phyloP scores from a whole-genome alignment of 2,329 filamentous ascomycete species.

The Parastagonospora nodorum region DNA sequence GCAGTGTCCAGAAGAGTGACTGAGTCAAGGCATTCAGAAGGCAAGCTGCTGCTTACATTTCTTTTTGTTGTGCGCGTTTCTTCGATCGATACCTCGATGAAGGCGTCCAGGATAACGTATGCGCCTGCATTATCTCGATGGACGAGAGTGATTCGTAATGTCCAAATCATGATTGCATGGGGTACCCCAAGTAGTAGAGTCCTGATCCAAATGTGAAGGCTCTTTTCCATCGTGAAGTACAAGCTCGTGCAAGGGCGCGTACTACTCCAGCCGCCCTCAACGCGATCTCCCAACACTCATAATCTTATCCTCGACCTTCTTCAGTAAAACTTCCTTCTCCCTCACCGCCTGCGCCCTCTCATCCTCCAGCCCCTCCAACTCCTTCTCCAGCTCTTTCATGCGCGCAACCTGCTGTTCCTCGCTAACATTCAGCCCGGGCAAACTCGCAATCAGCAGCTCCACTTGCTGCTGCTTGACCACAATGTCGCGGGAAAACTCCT shows the following conservation, averaged over 20 bases:
- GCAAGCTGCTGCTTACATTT: not conserved
- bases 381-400: slow-evolving; percentile 51
- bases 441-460: slow-evolving; percentile 72
- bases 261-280: slow-evolving; percentile 2
- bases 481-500: slow-evolving; percentile 76
- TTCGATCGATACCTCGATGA: too few species aligned
- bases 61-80: too few species aligned
- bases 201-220: too few species aligned
- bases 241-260: too few species aligned
- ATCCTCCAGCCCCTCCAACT: slow-evolving; percentile 50
- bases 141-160: too few species aligned
- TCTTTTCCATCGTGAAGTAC: too few species aligned
- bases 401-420: slow-evolving; percentile 75
- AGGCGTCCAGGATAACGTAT: too few species aligned
- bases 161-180: too few species aligned
- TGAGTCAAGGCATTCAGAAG: not conserved
- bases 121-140: too few species aligned
- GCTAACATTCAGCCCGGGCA: slow-evolving; percentile 79
- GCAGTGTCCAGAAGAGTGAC: slow-evolving; percentile 5
- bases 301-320: slow-evolving; percentile 55
- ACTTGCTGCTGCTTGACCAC: slow-evolving; percentile 84
- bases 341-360: slow-evolving; percentile 48
- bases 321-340: slow-evolving; percentile 50
- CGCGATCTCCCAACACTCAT: slow-evolving; percentile 32
- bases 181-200: too few species aligned